Conservation (phyloP, 768 basidiomycete species). For the Xerocomus spinulosus region DNA sequence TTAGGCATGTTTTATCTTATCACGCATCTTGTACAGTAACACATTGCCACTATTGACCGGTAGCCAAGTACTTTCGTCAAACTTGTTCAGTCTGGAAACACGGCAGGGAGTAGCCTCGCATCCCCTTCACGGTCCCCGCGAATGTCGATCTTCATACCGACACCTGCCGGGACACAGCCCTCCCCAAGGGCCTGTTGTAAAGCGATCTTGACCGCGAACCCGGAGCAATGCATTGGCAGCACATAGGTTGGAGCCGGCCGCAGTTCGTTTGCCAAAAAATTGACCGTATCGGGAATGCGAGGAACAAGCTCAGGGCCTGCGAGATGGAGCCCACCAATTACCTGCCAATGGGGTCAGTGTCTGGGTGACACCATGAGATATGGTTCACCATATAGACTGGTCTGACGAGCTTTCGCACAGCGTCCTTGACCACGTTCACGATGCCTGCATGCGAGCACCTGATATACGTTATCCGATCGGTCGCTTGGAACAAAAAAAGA, state of each 20-base stretch:
- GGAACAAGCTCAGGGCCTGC: constrained; percentile 60
- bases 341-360: constrained; percentile 33
- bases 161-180: constrained; percentile 73
- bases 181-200: constrained; percentile 67
- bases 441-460: constrained; percentile 80
- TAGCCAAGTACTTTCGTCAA: background rate
- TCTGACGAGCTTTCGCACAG: constrained; percentile 52
- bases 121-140: constrained; percentile 45
- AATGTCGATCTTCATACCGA: constrained; percentile 62
- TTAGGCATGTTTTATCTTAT: background rate
- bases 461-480: background rate
- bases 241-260: constrained; percentile 62
- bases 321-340: constrained; percentile 82
- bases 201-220: constrained; percentile 71
- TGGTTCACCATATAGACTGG: constrained; percentile 69
- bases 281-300: constrained; percentile 64
- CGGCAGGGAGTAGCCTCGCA: constrained; percentile 19
- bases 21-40: background rate
- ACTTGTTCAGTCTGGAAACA: constrained; percentile 7
- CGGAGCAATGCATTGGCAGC: constrained; percentile 83
- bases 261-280: constrained; percentile 61
- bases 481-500: background rate
- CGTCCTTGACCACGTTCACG: constrained; percentile 76
- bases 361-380: background rate
- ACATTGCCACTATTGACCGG: background rate